Conservation (phyloP, 2,329 filamentous ascomycete species). For the Magnaporthales sp. region DNA sequence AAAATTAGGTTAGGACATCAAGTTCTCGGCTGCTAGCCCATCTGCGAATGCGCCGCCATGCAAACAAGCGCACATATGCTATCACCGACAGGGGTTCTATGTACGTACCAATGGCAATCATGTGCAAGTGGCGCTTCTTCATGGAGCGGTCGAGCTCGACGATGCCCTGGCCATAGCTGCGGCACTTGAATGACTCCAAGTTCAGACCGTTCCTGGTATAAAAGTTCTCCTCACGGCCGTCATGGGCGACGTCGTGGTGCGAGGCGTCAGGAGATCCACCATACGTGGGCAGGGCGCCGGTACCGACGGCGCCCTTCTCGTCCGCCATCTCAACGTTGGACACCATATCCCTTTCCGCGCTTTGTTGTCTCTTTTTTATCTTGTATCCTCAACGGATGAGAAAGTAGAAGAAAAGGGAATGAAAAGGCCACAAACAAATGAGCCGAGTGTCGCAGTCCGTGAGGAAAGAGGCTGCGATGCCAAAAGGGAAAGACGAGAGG, state of each 20-base stretch:
- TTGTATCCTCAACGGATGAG: neutral
- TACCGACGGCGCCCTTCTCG: slow-evolving; percentile 1
- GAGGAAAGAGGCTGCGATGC: neutral
- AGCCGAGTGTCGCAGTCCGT: neutral
- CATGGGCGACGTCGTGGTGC: neutral
- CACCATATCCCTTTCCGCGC: neutral
- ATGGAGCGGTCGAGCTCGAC: slow-evolving; percentile 35
- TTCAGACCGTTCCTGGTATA: slow-evolving; percentile 29
- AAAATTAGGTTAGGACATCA: neutral
- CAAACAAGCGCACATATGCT: no score
- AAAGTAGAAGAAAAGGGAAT: neutral
- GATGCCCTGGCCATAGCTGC: slow-evolving; percentile 20
- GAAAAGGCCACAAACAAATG: neutral
- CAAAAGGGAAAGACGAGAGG: neutral
- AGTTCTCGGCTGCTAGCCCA: neutral
- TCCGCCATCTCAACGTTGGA: slow-evolving; percentile 1
- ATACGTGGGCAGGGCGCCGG: neutral
- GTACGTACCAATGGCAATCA: slow-evolving; percentile 44
- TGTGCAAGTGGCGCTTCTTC: slow-evolving; percentile 50
- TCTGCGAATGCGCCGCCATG: neutral
- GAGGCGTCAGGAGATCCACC: neutral
- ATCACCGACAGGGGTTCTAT: no score
- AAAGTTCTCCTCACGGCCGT: slow-evolving; percentile 20
- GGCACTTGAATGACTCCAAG: slow-evolving; percentile 27
- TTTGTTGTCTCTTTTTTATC: neutral